Conservation (phyloP, 345 rosid genomes). For the Reutealis trisperma region DNA sequence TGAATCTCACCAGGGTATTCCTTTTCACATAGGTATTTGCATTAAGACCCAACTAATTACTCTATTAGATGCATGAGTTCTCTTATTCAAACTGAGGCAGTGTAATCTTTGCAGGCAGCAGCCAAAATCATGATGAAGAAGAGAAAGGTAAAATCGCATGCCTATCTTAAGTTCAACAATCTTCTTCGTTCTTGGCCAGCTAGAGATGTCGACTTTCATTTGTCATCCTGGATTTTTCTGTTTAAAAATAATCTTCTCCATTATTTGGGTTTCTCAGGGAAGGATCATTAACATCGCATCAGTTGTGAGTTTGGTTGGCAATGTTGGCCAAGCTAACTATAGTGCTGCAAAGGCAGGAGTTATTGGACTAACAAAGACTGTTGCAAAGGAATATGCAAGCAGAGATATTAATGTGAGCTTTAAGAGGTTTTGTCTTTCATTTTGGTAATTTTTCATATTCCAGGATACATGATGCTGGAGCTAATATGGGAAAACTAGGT, state of each 20-base stretch:
- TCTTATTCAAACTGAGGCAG: slow-evolving; percentile 26
- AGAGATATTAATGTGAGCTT: slow-evolving; percentile 76
- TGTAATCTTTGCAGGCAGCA: slow-evolving; percentile 74
- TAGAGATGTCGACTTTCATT: neutral
- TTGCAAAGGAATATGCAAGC: slow-evolving; percentile 88
- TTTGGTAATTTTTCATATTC: neutral
- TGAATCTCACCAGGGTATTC: slow-evolving; percentile 93
- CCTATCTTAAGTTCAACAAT: neutral
- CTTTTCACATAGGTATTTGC: slow-evolving; percentile 85
- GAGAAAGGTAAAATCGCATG: slow-evolving; percentile 53
- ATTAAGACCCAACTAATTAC: slow-evolving; percentile 14
- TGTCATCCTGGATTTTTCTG: neutral
- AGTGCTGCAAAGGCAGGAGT: slow-evolving; percentile 99
- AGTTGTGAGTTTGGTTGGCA: slow-evolving; percentile 93
- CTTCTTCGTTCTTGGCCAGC: neutral
- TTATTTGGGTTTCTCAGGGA: slow-evolving; percentile 51
- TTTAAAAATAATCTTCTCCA: neutral
- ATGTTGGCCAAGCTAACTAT: slow-evolving; percentile 95
- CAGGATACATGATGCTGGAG: slow-evolving; percentile 7
- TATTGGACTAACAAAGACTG: slow-evolving; percentile 82
- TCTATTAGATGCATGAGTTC: slow-evolving; percentile 13
- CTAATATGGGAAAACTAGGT: neutral
- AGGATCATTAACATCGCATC: slow-evolving; percentile 85
- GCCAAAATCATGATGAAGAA: slow-evolving; percentile 94
- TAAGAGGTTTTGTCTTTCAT: slow-evolving; percentile 12